Evolutionary conservation across 2,329 filamentous ascomycete species (phyloP).

Genomic region (Herpotrichia juniperi): DNA sequence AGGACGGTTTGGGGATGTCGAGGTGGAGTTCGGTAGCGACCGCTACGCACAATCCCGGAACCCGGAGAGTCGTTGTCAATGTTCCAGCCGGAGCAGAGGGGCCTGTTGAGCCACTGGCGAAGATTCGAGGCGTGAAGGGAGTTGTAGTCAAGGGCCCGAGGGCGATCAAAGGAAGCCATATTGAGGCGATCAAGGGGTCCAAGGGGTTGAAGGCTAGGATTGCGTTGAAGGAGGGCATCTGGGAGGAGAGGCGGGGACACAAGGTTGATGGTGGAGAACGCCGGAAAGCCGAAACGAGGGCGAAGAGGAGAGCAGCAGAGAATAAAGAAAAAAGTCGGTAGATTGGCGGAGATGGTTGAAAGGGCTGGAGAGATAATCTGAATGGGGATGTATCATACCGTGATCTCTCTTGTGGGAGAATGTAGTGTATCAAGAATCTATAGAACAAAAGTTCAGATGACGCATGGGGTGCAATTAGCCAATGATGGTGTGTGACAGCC

Average conservation of each 20-base stretch:
- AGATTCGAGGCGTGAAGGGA: slow-evolving; percentile 63
- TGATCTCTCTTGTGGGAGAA: no score
- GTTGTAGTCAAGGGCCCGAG: slow-evolving; percentile 72
- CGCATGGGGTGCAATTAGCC: no score
- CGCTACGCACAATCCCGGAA: slow-evolving; percentile 60
- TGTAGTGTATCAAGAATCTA: no score
- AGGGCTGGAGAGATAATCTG: no score
- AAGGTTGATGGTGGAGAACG: slow-evolving; percentile 98
- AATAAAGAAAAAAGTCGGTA: slow-evolving; percentile 68
- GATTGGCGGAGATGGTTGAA: slow-evolving; percentile 1
- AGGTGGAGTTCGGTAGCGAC: slow-evolving; percentile 49
- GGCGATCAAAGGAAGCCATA: slow-evolving; percentile 76
- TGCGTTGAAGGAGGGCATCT: slow-evolving; percentile 82
- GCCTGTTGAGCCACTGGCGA: slow-evolving; percentile 48
- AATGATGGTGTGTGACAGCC: no score
- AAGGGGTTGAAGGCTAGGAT: slow-evolving; percentile 68
- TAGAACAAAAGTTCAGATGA: no score
- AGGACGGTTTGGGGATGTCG: slow-evolving; percentile 26
- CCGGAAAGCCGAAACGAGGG: slow-evolving; percentile 81
- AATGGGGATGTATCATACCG: no score
- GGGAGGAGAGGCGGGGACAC: slow-evolving; percentile 84
- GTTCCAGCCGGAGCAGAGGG: slow-evolving; percentile 52
- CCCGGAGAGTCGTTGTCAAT: slow-evolving; percentile 66
- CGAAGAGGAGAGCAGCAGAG: slow-evolving; percentile 82
- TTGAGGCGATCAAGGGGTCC: slow-evolving; percentile 69